Base-by-base conservation (phyloP, 768 basidiomycete genomes). In the Kondoa malvinella region DNA sequence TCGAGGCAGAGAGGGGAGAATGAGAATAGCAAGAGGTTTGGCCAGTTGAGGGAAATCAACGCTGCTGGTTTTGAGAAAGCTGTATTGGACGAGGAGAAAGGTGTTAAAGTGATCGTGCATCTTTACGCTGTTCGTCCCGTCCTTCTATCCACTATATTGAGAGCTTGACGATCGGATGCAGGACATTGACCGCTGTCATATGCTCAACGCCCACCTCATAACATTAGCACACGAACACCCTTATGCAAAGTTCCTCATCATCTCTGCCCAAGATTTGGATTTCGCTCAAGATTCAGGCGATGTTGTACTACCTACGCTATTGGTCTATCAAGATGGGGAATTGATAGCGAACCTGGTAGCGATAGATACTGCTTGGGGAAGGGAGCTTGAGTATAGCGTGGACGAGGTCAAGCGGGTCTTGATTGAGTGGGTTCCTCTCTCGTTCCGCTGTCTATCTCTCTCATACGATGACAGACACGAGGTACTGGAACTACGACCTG, bases 11-110 rank as follows among this genome's bases (percentile, higher is more conserved):
- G 69, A 25, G 27, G 56, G 15, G 30, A 8, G 30, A 56, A 58
- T 1, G 31, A 25, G 15, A 56, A 34, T 17, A 57, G 26, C 14
- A 65, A 69, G 63, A 32, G 31, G 56, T 75, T 75, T 66, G 74
- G 74, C 16, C 74, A 74, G 29, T 26, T 75, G 33, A 50, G 73
- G 21, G 74, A 75, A 58, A 69, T 75, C 29, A 71, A 70, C 16
- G 40, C 70, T 56, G 69, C 69, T 21, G 60, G 66, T 50, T 75
- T 71, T 65, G 30, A 74, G 14, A 40, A 29, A n/a, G 72, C 74
- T 2, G 67, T 74, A 16, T 73, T 73, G 64, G 74, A 74, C 4
- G 72, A 74, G 34, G 66, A 68, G 4, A 32, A 56, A 27, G 68
- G 67, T 15, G 67, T 69, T 2, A 63, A 68, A 0, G 73, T 75